These are phyloP conservation scores for Neopestalotiopsis sp. DNA, from an alignment of 2,329 filamentous ascomycete genomes.

Conservation along the genomic window DNA sequence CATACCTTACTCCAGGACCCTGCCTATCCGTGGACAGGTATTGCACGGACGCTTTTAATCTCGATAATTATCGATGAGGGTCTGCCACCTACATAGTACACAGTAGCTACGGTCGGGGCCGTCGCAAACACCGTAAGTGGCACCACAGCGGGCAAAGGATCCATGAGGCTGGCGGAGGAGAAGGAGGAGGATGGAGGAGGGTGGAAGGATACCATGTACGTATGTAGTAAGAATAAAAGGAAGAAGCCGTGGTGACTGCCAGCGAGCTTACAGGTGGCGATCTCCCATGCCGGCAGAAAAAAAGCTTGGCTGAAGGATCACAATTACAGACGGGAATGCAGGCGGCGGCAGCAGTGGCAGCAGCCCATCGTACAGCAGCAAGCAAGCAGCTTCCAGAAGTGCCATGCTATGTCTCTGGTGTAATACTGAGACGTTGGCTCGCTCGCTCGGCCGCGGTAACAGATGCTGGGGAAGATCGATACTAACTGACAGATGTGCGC, in stretches of 20 bases:
- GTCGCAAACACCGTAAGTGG: constrained; percentile 6
- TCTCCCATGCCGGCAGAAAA: constrained; percentile 10
- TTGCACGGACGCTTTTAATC: constrained; percentile 14
- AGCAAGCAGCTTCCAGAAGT: not conserved
- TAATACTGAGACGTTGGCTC: not conserved
- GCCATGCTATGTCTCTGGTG: not conserved
- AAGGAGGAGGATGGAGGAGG: not conserved
- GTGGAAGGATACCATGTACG: not conserved
- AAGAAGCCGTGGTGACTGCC: constrained; percentile 5
- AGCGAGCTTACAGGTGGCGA: constrained; percentile 8
- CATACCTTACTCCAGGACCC: constrained; percentile 4
- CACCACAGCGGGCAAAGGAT: not conserved
- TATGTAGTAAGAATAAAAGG: constrained; percentile 3
- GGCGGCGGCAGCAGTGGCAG: constrained; percentile 4
- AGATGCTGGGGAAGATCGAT: constrained; percentile 15
- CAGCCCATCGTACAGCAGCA: not conserved
- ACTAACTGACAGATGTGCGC: constrained; percentile 13
- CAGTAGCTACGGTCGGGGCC: not conserved
- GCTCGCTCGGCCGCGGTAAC: not conserved
- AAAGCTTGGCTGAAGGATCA: constrained; percentile 7
- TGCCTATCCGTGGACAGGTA: constrained; percentile 3
- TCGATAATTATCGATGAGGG: constrained; percentile 13
- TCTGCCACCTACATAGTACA: not conserved
- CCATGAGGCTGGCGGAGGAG: not conserved
- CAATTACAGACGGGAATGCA: constrained; percentile 19